A percentile compares a stretch with the other conserved stretches of the same genome.
These are phyloP conservation scores for Plasmopara viticola DNA, from an alignment of 352 stramenopile species.

Conservation along the genomic window DNA sequence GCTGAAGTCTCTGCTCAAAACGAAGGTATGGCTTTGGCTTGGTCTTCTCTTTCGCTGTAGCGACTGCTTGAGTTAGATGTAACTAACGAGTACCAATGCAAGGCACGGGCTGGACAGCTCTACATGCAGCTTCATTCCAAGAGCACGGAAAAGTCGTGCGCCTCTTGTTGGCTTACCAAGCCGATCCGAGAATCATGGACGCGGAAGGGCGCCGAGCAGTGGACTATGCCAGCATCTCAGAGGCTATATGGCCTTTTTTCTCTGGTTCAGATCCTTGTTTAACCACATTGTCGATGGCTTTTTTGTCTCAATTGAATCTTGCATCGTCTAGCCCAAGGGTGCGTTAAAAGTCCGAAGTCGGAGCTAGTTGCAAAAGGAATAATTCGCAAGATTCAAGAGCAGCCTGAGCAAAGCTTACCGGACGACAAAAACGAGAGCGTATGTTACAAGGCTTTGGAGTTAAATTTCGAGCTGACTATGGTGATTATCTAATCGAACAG, in stretches of 20 bases:
- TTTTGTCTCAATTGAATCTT: not conserved
- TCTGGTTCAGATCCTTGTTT: constrained; percentile 21
- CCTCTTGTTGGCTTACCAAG: constrained; percentile 40
- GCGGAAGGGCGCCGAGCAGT: constrained; percentile 41
- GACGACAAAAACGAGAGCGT: constrained; percentile 52
- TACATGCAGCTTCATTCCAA: constrained; percentile 61
- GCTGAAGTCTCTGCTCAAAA: constrained; percentile 45
- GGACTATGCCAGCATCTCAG: constrained; percentile 67
- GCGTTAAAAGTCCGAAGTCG: constrained; percentile 42
- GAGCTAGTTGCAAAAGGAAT: constrained; percentile 55
- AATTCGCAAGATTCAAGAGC: constrained; percentile 56
- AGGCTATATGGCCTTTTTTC: constrained; percentile 69
- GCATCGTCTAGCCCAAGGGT: constrained; percentile 32
- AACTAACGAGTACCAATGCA: not conserved
- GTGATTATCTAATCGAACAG: constrained; percentile 16
- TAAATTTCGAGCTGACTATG: not conserved
- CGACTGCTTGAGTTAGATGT: not conserved
- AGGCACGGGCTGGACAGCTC: constrained; percentile 61
- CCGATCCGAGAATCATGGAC: constrained; percentile 39
- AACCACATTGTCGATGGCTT: not conserved
- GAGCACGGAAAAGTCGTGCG: constrained; percentile 60
- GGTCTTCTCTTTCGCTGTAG: not conserved
- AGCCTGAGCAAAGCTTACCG: constrained; percentile 32
- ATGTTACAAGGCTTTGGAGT: not conserved
- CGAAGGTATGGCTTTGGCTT: constrained; percentile 32